phyloP scores from a whole-genome alignment of 371 early-diverging fungal species.

The Chytridiales sp. region DNA sequence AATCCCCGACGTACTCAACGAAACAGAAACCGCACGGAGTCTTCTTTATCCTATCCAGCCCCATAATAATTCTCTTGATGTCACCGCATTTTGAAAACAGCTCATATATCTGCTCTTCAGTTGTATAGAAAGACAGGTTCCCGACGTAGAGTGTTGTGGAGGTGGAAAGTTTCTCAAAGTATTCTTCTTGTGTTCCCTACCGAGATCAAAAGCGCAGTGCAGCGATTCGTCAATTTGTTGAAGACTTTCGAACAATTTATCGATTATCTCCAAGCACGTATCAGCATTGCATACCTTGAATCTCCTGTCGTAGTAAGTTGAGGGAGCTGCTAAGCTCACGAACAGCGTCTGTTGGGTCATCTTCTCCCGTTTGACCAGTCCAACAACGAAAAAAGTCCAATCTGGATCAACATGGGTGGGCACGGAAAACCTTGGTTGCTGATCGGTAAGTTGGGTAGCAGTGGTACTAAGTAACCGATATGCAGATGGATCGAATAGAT shows the following conservation, averaged over 20 bases:
- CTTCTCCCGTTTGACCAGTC: no score
- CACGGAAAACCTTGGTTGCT: no score
- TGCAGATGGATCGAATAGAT: no score
- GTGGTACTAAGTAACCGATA: no score
- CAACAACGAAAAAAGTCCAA: no score
- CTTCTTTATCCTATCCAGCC: conserved; percentile 87
- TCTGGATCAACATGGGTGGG: no score
- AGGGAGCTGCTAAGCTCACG: conserved; percentile 79
- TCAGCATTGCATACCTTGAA: conserved; percentile 58
- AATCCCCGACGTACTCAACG: conserved; percentile 77
- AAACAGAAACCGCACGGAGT: conserved; percentile 99
- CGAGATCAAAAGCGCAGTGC: background rate
- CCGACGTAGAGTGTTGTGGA: conserved; percentile 93
- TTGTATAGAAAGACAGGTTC: conserved; percentile 96
- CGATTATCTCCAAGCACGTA: background rate
- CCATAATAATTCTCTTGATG: conserved; percentile 72
- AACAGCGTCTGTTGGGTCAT: conserved; percentile 54
- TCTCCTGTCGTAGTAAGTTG: conserved; percentile 81
- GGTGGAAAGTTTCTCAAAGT: conserved; percentile 61
- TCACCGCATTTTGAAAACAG: conserved; percentile 95
- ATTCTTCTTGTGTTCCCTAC: conserved; percentile 71
- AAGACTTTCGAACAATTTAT: background rate
- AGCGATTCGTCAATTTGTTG: background rate
- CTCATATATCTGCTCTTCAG: conserved; percentile 98
- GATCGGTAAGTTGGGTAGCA: no score